Evolutionary conservation across 1,284 basidiomycete species (phyloP), one percentile per base, ranked within the genome.

Genomic region (Paramarasmius palmivorus): DNA sequence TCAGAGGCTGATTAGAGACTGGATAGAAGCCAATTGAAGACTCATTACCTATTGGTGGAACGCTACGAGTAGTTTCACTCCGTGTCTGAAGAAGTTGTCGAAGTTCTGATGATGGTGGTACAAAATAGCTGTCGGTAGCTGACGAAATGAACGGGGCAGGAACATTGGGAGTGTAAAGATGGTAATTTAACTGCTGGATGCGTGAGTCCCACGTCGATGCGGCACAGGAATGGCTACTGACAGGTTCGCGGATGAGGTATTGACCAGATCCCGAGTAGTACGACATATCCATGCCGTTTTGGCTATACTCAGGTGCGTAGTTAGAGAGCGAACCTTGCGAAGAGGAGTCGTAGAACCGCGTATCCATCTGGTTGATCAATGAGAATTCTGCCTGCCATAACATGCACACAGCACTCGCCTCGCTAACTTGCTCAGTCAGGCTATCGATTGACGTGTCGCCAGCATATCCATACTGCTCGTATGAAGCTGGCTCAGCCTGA

Each of bases 71-170:
- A 6, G 84, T 83, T 68, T 98, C 94, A 32, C 92, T 88, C 38
- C 90, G 88, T 46, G 82, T 79, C 59, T 93, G 92, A 15, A 98
- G 74, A 35, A 86, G 83, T 59, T 95, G 87, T 12, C 93, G 87
- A 19, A 95, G 74, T 20, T 81, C 79, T 47, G 87, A 80, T 0
- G 93, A 88, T 55, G 74, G 59, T 1, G 73, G 75, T 3, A 78
- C 62, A 52, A 78, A 78, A 53, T 78, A 75, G 36, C 63, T 70
- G 54, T 71, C 67, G 86, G 83, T 73, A 85, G 93, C 61, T 68
- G 86, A 63, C 71, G 86, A 63, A 69, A 78, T 64, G 55, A 86
- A 76, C 23, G 74, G 67, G 15, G 80, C 71, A 0, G 84, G 80
- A 37, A 83, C 76, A 22, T 79, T 74, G 7, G 74, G 75, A 2